These are phyloP conservation scores for Yarrowia keelungensis DNA, from an alignment of 805 yeast species.

Conservation along the genomic window DNA sequence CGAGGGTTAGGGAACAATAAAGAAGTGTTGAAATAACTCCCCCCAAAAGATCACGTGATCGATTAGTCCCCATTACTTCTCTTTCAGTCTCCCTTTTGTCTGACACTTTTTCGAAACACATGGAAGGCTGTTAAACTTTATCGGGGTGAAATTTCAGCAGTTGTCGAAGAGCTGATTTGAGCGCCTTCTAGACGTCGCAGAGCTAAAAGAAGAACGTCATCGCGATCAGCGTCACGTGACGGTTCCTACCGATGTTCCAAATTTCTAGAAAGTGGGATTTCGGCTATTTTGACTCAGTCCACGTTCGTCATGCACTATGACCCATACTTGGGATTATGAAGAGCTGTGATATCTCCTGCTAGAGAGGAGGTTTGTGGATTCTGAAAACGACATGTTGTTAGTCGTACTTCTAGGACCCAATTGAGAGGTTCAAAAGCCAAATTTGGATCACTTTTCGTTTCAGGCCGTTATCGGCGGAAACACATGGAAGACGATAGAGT, in stretches of 20 bases:
- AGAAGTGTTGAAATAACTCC: no score
- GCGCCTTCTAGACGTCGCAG: not conserved
- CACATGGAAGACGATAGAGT: constrained; percentile 22
- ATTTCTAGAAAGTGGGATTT: not conserved
- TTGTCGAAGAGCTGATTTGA: not conserved
- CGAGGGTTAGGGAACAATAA: not conserved
- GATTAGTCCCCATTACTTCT: no score
- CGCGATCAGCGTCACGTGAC: constrained; percentile 12
- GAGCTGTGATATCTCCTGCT: not conserved
- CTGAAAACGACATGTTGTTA: not conserved
- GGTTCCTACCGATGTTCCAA: no score
- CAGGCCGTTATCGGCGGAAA: constrained; percentile 28
- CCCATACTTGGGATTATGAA: not conserved
- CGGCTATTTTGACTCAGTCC: constrained; percentile 2
- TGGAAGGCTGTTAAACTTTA: constrained; percentile 15
- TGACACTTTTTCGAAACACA: constrained; percentile 10
- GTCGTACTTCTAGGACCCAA: not conserved
- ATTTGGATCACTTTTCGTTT: not conserved
- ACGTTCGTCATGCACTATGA: constrained; percentile 26
- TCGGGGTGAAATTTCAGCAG: not conserved
- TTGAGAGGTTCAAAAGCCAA: not conserved
- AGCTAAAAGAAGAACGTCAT: not conserved
- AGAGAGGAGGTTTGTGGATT: not conserved
- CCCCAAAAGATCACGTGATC: no score
- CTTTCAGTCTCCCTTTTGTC: not conserved